Conservation (phyloP, 139 green algal genomes). For the Chara braunii region DNA sequence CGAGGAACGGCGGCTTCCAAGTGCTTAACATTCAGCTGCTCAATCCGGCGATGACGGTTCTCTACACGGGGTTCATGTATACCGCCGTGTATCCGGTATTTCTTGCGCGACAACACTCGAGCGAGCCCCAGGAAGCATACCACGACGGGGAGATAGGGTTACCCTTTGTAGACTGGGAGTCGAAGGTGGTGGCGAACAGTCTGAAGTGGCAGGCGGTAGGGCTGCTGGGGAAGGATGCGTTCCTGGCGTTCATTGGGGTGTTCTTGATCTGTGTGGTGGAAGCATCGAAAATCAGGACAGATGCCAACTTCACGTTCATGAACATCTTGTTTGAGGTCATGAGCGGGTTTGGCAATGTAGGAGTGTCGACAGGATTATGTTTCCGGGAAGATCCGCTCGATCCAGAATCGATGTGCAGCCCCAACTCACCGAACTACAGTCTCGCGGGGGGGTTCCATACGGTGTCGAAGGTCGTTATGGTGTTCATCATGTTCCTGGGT, state of each 20-base stretch:
- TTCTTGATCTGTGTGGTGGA: slow-evolving; percentile 23
- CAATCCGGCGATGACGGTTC: slow-evolving; percentile 2
- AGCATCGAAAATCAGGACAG: slow-evolving; percentile 1
- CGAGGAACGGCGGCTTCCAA: slow-evolving; percentile 14
- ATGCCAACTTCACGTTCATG: slow-evolving; percentile 25
- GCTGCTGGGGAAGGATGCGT: neutral
- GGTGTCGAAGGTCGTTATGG: neutral
- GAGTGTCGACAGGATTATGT: too few relatives aligned
- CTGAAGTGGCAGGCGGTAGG: slow-evolving; percentile 8
- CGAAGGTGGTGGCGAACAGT: neutral
- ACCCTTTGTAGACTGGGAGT: neutral
- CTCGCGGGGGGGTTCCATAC: too few relatives aligned
- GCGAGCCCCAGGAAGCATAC: slow-evolving; percentile 9
- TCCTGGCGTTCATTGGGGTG: slow-evolving; percentile 8
- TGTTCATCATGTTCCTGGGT: slow-evolving; percentile 25
- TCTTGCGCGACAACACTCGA: slow-evolving; percentile 9
- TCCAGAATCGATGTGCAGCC: too few relatives aligned
- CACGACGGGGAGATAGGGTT: slow-evolving; percentile 10
- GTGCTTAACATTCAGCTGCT: slow-evolving; percentile 1
- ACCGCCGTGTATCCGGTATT: slow-evolving; percentile 27
- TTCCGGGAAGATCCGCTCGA: too few relatives aligned
- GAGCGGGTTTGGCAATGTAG: too few relatives aligned
- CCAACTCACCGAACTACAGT: too few relatives aligned
- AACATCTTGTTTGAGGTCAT: slow-evolving; percentile 28
- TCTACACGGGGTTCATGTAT: slow-evolving; percentile 25